Conservation (phyloP, 768 basidiomycete genomes). For the Lactarius psammicola region DNA sequence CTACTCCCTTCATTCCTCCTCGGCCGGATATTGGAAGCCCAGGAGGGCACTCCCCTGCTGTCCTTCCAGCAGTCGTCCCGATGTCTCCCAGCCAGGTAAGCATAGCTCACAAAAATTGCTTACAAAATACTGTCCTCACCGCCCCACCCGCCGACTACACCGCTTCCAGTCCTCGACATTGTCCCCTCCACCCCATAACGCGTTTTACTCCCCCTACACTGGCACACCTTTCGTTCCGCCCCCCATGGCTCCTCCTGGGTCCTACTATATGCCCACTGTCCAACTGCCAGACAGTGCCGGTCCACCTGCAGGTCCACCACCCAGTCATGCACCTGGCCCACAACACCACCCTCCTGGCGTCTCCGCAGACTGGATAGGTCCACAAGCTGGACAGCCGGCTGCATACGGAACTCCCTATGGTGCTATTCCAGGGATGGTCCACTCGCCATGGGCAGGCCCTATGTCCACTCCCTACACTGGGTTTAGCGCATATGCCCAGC, state of each 20-base stretch:
- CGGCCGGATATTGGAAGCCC: conserved; percentile 29
- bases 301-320: conserved; percentile 10
- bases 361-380: conserved; percentile 37
- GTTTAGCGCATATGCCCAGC: conserved; percentile 36
- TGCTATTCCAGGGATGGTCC: background rate
- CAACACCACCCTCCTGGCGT: conserved; percentile 32
- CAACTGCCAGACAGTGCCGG: conserved; percentile 29
- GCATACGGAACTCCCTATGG: conserved; percentile 23
- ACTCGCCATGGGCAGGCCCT: conserved; percentile 15
- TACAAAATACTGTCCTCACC: conserved; percentile 9
- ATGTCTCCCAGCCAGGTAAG: conserved; percentile 28
- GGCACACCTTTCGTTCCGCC: conserved; percentile 29
- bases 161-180: conserved; percentile 23
- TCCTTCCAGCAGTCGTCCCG: conserved; percentile 34
- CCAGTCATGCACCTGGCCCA: conserved; percentile 16
- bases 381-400: conserved; percentile 20
- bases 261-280: conserved; percentile 37
- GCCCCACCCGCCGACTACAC: conserved; percentile 6
- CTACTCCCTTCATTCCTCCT: conserved; percentile 37
- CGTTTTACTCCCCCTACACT: conserved; percentile 24
- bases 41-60: conserved; percentile 28
- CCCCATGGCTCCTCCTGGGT: conserved; percentile 30
- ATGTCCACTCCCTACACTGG: conserved; percentile 29
- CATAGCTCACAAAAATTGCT: background rate
- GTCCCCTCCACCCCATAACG: conserved; percentile 24